phyloP scores from a whole-genome alignment of 139 green algal species.

The Haematococcus lacustris region DNA sequence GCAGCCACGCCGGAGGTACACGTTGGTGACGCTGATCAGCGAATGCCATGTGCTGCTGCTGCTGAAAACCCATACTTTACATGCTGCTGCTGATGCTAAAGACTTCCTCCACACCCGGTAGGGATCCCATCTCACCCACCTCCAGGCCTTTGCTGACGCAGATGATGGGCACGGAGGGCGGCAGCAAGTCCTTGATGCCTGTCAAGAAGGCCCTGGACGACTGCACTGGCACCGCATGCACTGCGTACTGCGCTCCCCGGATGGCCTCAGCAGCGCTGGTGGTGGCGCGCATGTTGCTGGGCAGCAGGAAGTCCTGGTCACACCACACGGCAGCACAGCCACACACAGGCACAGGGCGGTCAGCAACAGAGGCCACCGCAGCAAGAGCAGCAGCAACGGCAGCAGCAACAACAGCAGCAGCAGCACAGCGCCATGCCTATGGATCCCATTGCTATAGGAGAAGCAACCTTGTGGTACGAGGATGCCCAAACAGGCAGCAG shows the following conservation, averaged over 20 bases:
- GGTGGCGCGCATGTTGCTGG: slow-evolving; percentile 78
- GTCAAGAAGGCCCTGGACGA: slow-evolving; percentile 71
- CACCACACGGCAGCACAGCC: background rate
- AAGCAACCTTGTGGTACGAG: background rate
- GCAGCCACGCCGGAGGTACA: too few species aligned
- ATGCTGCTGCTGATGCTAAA: too few species aligned
- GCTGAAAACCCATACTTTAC: too few species aligned
- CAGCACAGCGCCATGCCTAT: background rate
- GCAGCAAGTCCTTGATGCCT: slow-evolving; percentile 67
- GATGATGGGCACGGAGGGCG: slow-evolving; percentile 78
- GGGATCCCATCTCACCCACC: too few species aligned
- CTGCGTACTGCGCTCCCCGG: slow-evolving; percentile 65
- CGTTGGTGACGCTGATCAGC: too few species aligned
- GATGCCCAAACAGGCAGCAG: background rate
- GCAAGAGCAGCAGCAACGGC: background rate
- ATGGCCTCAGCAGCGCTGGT: slow-evolving; percentile 67
- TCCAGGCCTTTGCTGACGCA: slow-evolving; percentile 85
- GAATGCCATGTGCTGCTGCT: too few species aligned
- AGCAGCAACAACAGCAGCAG: background rate
- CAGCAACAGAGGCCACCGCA: slow-evolving; percentile 5
- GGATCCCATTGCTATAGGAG: background rate
- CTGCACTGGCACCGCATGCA: slow-evolving; percentile 96
- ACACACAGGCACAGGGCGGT: background rate
- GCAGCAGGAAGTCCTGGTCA: slow-evolving; percentile 64
- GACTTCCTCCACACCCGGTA: too few species aligned